Percentiles rank a stretch among this genome's conserved stretches.
phyloP scores from a whole-genome alignment of 352 stramenopile species.

The Pythium brachiatum region DNA sequence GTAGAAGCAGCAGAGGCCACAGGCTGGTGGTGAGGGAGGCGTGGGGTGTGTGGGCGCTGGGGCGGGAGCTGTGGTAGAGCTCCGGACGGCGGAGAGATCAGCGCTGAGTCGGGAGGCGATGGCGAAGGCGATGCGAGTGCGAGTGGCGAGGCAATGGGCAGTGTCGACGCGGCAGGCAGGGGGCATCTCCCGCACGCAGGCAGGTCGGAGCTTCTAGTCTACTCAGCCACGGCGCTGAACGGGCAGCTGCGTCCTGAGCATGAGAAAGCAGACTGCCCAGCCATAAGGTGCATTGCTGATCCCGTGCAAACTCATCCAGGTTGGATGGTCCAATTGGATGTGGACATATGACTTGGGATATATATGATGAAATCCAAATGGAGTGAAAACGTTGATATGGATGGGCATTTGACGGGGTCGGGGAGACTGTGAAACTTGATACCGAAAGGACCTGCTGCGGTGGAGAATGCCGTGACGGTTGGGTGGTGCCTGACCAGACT shows the following conservation, averaged over 20 bases:
- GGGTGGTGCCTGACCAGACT: too few species aligned
- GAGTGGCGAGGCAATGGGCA: too few species aligned
- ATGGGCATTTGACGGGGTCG: too few species aligned
- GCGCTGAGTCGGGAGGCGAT: neutral
- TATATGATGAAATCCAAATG: neutral
- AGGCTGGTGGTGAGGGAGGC: too few species aligned
- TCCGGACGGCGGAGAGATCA: neutral
- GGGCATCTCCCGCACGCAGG: neutral
- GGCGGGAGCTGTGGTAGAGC: neutral
- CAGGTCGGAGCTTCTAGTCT: neutral
- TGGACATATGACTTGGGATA: too few species aligned
- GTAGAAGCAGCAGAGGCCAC: too few species aligned
- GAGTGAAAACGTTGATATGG: neutral
- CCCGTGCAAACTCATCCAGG: too few species aligned
- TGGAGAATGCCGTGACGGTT: too few species aligned
- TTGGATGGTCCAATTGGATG: neutral
- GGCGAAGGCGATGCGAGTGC: too few species aligned
- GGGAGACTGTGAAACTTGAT: too few species aligned
- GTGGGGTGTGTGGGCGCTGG: too few species aligned
- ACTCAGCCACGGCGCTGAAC: neutral
- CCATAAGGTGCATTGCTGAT: neutral
- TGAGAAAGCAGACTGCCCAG: neutral
- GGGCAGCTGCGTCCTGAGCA: neutral
- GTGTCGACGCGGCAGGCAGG: neutral
- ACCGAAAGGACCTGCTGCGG: too few species aligned